A percentile compares a stretch with the other conserved stretches of the same genome.
Evolutionary conservation across 2,329 filamentous ascomycete species (phyloP).

Genomic region (Seiridium cupressi): DNA sequence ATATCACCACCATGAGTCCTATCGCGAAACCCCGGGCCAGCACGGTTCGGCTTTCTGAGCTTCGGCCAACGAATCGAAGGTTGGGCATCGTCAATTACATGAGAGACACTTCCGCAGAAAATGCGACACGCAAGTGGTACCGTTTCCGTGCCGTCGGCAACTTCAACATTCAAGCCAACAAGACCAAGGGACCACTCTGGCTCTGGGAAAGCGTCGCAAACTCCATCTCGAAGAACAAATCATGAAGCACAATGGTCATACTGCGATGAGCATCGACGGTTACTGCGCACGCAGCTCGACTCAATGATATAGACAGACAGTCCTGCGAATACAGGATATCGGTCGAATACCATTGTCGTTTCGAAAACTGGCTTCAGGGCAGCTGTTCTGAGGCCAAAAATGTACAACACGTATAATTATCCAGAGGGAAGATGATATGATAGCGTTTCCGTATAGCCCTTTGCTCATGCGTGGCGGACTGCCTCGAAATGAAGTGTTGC

Average conservation of each 20-base stretch:
- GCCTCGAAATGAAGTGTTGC: no score
- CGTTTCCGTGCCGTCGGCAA: constrained; percentile 32
- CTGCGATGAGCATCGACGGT: no score
- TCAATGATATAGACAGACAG: no score
- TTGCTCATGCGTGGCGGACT: no score
- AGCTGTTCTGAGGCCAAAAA: no score
- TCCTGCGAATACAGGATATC: no score
- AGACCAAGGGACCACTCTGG: constrained; percentile 28
- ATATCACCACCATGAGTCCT: constrained; percentile 54
- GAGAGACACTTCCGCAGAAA: constrained; percentile 26
- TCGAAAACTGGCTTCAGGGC: no score
- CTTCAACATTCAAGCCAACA: constrained; percentile 32
- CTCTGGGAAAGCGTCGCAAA: constrained; percentile 32
- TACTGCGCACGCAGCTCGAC: no score
- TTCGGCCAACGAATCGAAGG: constrained; percentile 26
- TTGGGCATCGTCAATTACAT: constrained; percentile 38
- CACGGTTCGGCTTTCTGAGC: constrained; percentile 30
- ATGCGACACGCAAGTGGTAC: constrained; percentile 32
- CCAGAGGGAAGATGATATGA: no score
- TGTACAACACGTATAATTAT: no score
- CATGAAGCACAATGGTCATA: neutral
- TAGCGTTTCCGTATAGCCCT: no score
- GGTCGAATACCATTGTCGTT: no score
- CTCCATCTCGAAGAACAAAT: constrained; percentile 16
- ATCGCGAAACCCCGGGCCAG: constrained; percentile 51